Conservation (phyloP, 352 stramenopile species). For the Nothophytophthora sp. region DNA sequence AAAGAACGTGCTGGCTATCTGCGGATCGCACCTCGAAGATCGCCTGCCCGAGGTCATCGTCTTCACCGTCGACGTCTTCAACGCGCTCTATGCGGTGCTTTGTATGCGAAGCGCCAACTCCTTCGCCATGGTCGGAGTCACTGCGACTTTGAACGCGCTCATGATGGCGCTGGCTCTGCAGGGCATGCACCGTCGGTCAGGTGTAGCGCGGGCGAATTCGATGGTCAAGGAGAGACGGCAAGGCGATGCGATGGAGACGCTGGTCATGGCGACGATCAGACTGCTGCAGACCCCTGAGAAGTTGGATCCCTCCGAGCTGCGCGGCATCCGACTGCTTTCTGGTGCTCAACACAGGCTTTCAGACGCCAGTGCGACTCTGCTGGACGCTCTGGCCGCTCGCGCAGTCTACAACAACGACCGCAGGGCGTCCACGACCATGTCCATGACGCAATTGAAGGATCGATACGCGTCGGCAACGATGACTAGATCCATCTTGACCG, state of each 20-base stretch:
- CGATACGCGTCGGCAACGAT: not conserved
- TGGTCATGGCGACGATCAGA: too few species aligned
- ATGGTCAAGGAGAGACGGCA: too few species aligned
- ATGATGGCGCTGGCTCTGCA: not conserved
- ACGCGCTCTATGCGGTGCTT: constrained; percentile 11
- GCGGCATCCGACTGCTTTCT: constrained; percentile 7
- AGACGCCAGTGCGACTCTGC: not conserved
- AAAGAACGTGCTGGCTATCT: constrained; percentile 10
- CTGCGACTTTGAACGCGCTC: not conserved
- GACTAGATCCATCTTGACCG: not conserved
- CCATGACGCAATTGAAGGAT: constrained; percentile 2
- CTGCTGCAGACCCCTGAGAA: too few species aligned
- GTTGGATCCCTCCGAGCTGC: not conserved
- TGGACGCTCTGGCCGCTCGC: not conserved
- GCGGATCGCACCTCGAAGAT: constrained; percentile 9
- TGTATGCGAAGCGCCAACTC: constrained; percentile 7
- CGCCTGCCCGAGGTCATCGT: constrained; percentile 35
- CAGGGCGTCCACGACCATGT: not conserved
- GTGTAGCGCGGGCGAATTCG: too few species aligned
- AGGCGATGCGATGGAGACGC: too few species aligned
- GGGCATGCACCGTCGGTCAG: too few species aligned
- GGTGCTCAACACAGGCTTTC: constrained; percentile 2
- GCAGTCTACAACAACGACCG: constrained; percentile 5
- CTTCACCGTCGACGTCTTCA: constrained; percentile 12
- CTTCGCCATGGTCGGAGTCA: not conserved